Base-by-base conservation (phyloP, 148 eudicot species). In the Diospyros kaki region DNA sequence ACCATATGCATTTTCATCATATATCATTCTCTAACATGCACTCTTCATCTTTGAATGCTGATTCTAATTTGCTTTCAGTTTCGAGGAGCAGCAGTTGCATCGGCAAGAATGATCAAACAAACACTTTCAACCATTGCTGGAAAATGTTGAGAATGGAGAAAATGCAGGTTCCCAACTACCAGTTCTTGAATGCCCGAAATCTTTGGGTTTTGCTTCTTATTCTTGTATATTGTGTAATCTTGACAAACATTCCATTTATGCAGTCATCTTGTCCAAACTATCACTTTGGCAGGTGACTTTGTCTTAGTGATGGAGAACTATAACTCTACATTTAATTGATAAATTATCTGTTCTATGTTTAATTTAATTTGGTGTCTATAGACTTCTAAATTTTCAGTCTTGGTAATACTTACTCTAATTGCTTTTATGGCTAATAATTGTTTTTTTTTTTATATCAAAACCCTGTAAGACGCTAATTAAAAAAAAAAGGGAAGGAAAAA, bases 41-140 rank as follows among this genome's bases (percentile, higher is more conserved):
- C 28, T 14, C 58, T 18, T 46, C 44, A 7, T 73, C 61, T 73
- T 28, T 60, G 4, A 40, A 39, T 50, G 2, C 12, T 73, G 56
- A 39, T 75, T 17, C 51, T 76, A 53, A 12, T 67, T 53, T 58
- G 68, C 42, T 58, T 76, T 60, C 83, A 88, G 89, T 80, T 82
- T 45, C 75, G 81, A 59, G 82, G 84, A 86, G 78, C 77, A 42
- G 84, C 83, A 70, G 74, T 81, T 75, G 84, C 82, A 62, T 80
- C 89, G 15, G 84, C 82, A 48, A 74, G 68, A 59, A 83, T 85
- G 84, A 85, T 87, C 78, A 86, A 78, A 72, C 83, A 78, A 76
- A 76, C 79, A 17, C 89, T 86, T 58, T 78, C 77, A 65, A 78
- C 73, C 52, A 66, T 76, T 42, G 78, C 64, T 8, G 77, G 79